Base-by-base conservation (phyloP, 1,284 basidiomycete species). In the Sutorius eximius region DNA sequence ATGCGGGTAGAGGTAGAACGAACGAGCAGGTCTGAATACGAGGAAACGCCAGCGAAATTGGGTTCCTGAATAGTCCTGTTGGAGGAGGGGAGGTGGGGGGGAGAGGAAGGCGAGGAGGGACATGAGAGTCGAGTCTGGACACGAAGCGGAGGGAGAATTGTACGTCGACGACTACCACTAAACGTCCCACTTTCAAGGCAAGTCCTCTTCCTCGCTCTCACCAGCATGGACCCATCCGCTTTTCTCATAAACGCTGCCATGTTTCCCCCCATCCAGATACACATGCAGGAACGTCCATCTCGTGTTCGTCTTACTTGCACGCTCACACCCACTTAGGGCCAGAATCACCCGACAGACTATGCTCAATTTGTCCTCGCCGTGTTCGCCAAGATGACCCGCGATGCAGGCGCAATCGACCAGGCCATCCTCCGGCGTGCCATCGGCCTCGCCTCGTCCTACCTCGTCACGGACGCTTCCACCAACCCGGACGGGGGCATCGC, bases 21-120 rank as follows among this genome's bases (percentile, higher is more conserved):
- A 20, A 89, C 88, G 70, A n/a, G 86, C 88, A 12, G 93, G 93
- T 48, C 91, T 77, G 74, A 95, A 91, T 43, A 86, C 82, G 62
- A 95, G 73, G 59, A 85, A 78, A 67, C 81, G 87, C 86, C 87
- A 93, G 58, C 73, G 77, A 67, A 78, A 84, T 70, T 95, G 81
- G 45, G 81, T 69, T 16, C 91, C 87, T 20, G 77, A 68, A 62
- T 86, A 88, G 32, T 83, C 74, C 10, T 72, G 67, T 3, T 71
- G 54, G 7, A 76, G 76, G 3, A 75, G 64, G 33, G 87, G 80
- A 15, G 82, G 79, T 55, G 84, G 66, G 52, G 60, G 62, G 13
- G 74, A 63, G 51, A 84, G 58, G 45, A 86, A 47, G 46, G 76
- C 71, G 58, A 69, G 67, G 36, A 82, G 55, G 13, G 59, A 58